These are phyloP conservation scores for Saccharomyces uvarum DNA, from an alignment of 1,139 yeast genomes.

Conservation along the genomic window DNA sequence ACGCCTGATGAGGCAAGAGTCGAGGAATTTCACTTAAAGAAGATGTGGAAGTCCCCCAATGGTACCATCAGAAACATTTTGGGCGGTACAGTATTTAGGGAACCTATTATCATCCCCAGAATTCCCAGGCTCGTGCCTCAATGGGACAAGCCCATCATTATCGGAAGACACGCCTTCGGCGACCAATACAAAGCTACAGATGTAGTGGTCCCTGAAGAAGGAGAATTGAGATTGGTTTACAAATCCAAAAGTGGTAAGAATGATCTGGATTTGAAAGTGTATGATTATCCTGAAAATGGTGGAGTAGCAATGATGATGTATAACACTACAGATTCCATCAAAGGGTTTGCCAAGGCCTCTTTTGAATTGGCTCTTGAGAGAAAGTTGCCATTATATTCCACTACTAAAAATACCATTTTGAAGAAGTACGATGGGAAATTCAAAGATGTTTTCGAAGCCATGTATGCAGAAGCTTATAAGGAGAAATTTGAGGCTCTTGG, in stretches of 20 bases:
- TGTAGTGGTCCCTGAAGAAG: slow-evolving; percentile 68
- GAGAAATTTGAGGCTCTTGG: slow-evolving; percentile 63
- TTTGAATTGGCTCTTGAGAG: slow-evolving; percentile 79
- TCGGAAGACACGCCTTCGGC: slow-evolving; percentile 96
- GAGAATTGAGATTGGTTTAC: slow-evolving; percentile 69
- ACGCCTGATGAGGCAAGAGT: slow-evolving; percentile 98
- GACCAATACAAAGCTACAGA: slow-evolving; percentile 96
- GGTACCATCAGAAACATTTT: slow-evolving; percentile 92
- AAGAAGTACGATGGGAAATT: slow-evolving; percentile 91
- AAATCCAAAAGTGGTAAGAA: slow-evolving; percentile 45
- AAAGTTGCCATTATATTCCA: slow-evolving; percentile 69
- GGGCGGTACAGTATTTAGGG: slow-evolving; percentile 95
- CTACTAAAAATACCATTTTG: slow-evolving; percentile 90
- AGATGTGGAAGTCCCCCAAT: slow-evolving; percentile 97
- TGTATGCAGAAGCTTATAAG: slow-evolving; percentile 67
- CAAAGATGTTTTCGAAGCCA: slow-evolving; percentile 82
- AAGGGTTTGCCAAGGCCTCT: slow-evolving; percentile 85
- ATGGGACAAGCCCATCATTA: slow-evolving; percentile 92
- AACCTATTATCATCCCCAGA: slow-evolving; percentile 84
- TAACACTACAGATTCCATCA: slow-evolving; percentile 85
- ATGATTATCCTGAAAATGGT: slow-evolving; percentile 54
- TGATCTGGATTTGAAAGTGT: slow-evolving; percentile 51
- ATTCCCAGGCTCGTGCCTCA: slow-evolving; percentile 86
- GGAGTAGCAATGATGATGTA: slow-evolving; percentile 94
- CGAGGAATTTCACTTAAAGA: slow-evolving; percentile 76